Percentiles rank a stretch among this genome's conserved stretches.
phyloP scores from a whole-genome alignment of 176 grass and related monocot species.

The Alopecurus myosuroides region DNA sequence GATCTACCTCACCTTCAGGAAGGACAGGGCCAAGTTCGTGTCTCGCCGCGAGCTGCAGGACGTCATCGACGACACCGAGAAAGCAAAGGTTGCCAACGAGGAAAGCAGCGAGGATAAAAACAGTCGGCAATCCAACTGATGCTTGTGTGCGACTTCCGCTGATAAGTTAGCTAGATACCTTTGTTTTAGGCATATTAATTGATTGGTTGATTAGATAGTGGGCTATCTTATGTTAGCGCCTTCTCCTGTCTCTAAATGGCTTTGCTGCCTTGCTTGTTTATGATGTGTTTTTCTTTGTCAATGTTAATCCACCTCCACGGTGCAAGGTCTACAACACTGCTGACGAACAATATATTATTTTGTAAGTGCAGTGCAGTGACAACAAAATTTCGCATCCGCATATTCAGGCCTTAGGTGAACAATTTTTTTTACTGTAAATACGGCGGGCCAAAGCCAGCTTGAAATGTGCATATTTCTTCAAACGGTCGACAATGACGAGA shows the following conservation, averaged over 20 bases:
- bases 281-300: background rate
- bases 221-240: background rate
- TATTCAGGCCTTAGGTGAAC: too few species aligned
- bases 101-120: background rate
- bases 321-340: too few species aligned
- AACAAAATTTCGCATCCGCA: too few species aligned
- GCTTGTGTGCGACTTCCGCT: background rate
- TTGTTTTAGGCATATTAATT: background rate
- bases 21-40: constrained; percentile 42
- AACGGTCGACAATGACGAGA: too few species aligned
- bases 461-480: too few species aligned
- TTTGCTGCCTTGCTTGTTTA: background rate
- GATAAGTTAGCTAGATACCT: background rate
- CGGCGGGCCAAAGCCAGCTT: too few species aligned
- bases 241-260: background rate
- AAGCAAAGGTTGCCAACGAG: constrained; percentile 22
- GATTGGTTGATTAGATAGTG: background rate
- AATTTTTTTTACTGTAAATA: too few species aligned
- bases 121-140: background rate
- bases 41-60: constrained; percentile 15
- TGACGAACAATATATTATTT: too few species aligned
- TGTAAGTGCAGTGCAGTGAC: too few species aligned
- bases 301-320: too few species aligned
- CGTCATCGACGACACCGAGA: background rate
- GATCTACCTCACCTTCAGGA: constrained; percentile 65